Evolutionary conservation across 2,329 filamentous ascomycete genomes (phyloP).

Genomic region (Pezicula neosporulosa): DNA sequence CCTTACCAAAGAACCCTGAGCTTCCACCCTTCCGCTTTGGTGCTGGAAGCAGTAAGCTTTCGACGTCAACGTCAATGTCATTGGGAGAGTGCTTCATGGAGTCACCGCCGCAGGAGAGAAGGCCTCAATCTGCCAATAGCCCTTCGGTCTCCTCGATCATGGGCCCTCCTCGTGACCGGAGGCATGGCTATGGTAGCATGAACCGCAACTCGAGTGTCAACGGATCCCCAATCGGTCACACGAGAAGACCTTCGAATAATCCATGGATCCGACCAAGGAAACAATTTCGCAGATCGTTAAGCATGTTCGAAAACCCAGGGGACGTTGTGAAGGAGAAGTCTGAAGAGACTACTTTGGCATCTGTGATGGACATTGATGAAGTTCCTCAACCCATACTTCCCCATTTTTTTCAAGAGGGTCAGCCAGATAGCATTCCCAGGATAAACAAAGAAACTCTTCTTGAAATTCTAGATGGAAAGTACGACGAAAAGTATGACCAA

Average conservation of each 20-base stretch:
- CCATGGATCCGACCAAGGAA: constrained; percentile 75
- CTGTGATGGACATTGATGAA: constrained; percentile 82
- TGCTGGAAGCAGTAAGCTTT: constrained; percentile 43
- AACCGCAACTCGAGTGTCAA: constrained; percentile 55
- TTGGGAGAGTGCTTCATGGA: constrained; percentile 76
- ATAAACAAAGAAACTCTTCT: constrained; percentile 80
- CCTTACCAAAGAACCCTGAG: constrained; percentile 58
- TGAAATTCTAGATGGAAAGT: constrained; percentile 84
- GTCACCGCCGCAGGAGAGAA: constrained; percentile 71
- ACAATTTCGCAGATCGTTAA: constrained; percentile 85
- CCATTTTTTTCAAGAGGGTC: constrained; percentile 76
- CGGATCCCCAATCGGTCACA: constrained; percentile 73
- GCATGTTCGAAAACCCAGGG: constrained; percentile 94
- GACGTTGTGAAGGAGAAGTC: constrained; percentile 79
- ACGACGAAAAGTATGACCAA: constrained; percentile 70
- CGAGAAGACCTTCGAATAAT: constrained; percentile 71
- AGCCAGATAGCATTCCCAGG: constrained; percentile 82
- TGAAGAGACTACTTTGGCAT: constrained; percentile 57
- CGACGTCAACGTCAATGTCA: constrained; percentile 56
- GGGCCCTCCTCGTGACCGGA: constrained; percentile 54
- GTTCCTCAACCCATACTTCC: constrained; percentile 71
- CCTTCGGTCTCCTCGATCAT: constrained; percentile 47
- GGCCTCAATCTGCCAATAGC: constrained; percentile 58
- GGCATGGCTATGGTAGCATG: constrained; percentile 61
- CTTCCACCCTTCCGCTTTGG: constrained; percentile 76